Conservation (phyloP, 768 basidiomycete species). For the Terana coerulea region DNA sequence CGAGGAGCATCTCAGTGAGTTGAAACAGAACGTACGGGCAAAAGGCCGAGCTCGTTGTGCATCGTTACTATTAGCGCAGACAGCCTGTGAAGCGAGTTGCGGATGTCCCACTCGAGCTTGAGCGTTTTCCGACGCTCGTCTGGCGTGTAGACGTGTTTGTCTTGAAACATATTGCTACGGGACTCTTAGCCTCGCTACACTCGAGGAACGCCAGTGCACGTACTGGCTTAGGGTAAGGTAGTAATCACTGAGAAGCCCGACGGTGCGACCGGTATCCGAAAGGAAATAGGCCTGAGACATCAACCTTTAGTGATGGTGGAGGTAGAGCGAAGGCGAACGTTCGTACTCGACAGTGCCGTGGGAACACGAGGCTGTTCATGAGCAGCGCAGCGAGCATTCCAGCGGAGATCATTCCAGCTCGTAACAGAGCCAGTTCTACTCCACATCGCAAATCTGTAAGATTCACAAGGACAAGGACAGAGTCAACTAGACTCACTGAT, state of each 20-base stretch:
- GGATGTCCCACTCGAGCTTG: slow-evolving; percentile 39
- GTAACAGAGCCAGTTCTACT: slow-evolving; percentile 38
- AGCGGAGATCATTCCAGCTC: slow-evolving; percentile 38
- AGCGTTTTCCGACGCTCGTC: slow-evolving; percentile 33
- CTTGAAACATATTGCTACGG: slow-evolving; percentile 34
- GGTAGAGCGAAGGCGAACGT: slow-evolving; percentile 1
- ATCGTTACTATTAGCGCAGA: slow-evolving; percentile 38
- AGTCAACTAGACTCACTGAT: slow-evolving; percentile 29
- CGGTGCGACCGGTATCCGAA: slow-evolving; percentile 33
- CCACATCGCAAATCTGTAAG: no score
- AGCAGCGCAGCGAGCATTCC: slow-evolving; percentile 43
- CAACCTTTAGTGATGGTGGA: neutral
- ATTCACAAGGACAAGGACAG: no score
- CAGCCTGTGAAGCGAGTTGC: slow-evolving; percentile 36
- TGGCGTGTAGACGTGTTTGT: slow-evolving; percentile 17
- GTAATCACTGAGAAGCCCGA: slow-evolving; percentile 38
- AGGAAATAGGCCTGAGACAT: slow-evolving; percentile 38
- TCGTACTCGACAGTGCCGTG: slow-evolving; percentile 42
- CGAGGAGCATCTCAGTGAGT: no score
- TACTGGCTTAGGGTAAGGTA: slow-evolving; percentile 42
- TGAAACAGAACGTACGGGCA: slow-evolving; percentile 33
- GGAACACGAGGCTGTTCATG: slow-evolving; percentile 43
- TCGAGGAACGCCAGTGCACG: slow-evolving; percentile 8
- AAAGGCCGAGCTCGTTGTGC: slow-evolving; percentile 43
- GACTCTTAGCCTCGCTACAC: neutral